These are phyloP conservation scores for Calonectria leucothoes DNA, from an alignment of 2,329 filamentous ascomycete species.

Conservation along the genomic window DNA sequence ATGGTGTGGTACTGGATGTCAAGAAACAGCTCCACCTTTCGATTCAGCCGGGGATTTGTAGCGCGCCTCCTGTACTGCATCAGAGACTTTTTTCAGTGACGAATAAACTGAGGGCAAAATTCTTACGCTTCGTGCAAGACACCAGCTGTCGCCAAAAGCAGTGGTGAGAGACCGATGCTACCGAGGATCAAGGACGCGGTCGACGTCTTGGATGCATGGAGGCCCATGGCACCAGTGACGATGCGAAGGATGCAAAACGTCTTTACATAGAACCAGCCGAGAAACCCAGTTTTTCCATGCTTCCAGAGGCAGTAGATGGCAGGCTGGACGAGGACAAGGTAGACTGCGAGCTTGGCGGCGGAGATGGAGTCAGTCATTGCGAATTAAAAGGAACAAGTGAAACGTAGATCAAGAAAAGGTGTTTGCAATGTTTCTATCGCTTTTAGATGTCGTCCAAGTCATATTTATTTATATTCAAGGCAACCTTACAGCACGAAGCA, in stretches of 20 bases:
- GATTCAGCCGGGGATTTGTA: slow-evolving; percentile 17
- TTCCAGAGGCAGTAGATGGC: slow-evolving; percentile 20
- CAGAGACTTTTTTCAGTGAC: neutral
- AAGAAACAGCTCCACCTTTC: slow-evolving; percentile 19
- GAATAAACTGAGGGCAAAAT: neutral
- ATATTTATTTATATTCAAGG: neutral
- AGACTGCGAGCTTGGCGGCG: slow-evolving; percentile 20
- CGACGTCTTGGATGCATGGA: slow-evolving; percentile 3
- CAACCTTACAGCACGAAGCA: neutral
- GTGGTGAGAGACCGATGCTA: slow-evolving; percentile 21
- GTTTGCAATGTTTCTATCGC: neutral
- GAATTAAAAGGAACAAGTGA: neutral
- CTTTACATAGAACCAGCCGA: slow-evolving; percentile 25
- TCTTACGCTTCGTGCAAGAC: slow-evolving; percentile 23
- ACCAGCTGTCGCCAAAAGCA: slow-evolving; percentile 13
- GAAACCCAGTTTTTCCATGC: slow-evolving; percentile 21
- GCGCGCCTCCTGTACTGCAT: slow-evolving; percentile 7
- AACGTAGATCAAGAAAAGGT: neutral
- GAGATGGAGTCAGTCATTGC: slow-evolving; percentile 21
- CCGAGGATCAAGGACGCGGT: slow-evolving; percentile 4
- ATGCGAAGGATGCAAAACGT: slow-evolving; percentile 18
- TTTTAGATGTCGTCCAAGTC: neutral
- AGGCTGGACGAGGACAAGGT: slow-evolving; percentile 13
- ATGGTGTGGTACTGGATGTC: slow-evolving; percentile 24
- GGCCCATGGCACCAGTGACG: slow-evolving; percentile 10